phyloP scores from a whole-genome alignment of 345 rosid species.

The Bruguiera sexangula region DNA sequence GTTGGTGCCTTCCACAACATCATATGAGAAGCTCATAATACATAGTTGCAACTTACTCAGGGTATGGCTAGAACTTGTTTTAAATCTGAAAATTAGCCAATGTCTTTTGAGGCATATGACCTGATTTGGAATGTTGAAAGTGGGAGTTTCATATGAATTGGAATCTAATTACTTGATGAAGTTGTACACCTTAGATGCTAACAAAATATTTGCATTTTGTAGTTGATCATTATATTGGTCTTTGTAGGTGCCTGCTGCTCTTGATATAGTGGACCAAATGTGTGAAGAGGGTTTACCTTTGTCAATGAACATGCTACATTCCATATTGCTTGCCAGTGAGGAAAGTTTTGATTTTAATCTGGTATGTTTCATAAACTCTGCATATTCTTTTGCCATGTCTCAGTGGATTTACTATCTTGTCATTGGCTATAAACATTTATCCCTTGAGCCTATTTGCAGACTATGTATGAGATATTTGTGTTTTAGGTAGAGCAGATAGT shows the following conservation, averaged over 20 bases:
- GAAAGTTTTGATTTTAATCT: conserved; percentile 56
- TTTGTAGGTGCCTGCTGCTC: conserved; percentile 66
- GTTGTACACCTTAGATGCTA: background rate
- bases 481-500: background rate
- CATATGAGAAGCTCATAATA: conserved; percentile 57
- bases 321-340: conserved; percentile 52
- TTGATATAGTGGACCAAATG: conserved; percentile 66
- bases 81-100: conserved; percentile 2
- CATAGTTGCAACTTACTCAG: conserved; percentile 48
- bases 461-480: background rate
- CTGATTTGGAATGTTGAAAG: background rate
- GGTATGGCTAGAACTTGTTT: conserved; percentile 40
- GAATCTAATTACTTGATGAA: background rate
- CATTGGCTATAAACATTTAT: background rate
- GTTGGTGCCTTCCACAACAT: conserved; percentile 50
- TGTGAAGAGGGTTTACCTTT: conserved; percentile 47
- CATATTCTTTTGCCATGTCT: background rate
- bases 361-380: conserved; percentile 38
- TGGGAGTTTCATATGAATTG: background rate
- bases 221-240: conserved; percentile 8
- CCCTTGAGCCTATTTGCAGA: background rate
- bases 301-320: conserved; percentile 44
- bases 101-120: background rate
- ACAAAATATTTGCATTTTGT: background rate
- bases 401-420: background rate